Evolutionary conservation across 352 stramenopile genomes (phyloP), one percentile per base, ranked within the genome.

Genomic region (Phytophthora kernoviae): DNA sequence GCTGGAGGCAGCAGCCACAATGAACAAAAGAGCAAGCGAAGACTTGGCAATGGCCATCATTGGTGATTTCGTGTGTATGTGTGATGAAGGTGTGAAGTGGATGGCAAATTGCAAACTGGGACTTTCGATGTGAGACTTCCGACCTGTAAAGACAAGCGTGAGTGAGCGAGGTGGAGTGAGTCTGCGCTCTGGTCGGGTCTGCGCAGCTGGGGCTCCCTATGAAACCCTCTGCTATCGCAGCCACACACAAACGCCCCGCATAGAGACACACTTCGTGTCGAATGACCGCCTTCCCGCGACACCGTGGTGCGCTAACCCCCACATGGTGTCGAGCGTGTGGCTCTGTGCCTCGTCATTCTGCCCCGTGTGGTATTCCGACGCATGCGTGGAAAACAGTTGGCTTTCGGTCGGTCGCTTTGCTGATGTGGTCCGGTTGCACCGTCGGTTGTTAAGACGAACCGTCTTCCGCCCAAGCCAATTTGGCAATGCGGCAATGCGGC

Each of bases 331-430:
- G 17, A 65, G 47, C 41, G 52, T 65, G 58, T 66, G 58, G 57
- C 18, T 6, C 33, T 21, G 33, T 21, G 41, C 30, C n/a, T 27
- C 12, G 32, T 34, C 36, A 8, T 14, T 56, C 34, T 37, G 44
- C 47, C 32, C 24, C 52, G 45, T 58, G 59, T 68, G 59, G 45
- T 68, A 58, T 54, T 68, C 15, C 39, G 43, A 45, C 39, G 32
- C 37, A 21, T 33, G 52, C 52, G 59, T 44, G 53, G 46, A 54
- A 62, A 68, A 58, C 59, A 68, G 52, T 55, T 65, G 58, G 32
- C 21, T 47, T 30, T 44, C n/a, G 33, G 33, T 30, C 47, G 50
- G 47, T 51, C 27, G 39, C 45, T 4, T 40, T 30, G 46, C 37
- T 49, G 36, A 4, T 32, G 54, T 49, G 30, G 54, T 49, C 26